phyloP scores from a whole-genome alignment of 2,329 filamentous ascomycete species.

The Elsinoe fawcettii region DNA sequence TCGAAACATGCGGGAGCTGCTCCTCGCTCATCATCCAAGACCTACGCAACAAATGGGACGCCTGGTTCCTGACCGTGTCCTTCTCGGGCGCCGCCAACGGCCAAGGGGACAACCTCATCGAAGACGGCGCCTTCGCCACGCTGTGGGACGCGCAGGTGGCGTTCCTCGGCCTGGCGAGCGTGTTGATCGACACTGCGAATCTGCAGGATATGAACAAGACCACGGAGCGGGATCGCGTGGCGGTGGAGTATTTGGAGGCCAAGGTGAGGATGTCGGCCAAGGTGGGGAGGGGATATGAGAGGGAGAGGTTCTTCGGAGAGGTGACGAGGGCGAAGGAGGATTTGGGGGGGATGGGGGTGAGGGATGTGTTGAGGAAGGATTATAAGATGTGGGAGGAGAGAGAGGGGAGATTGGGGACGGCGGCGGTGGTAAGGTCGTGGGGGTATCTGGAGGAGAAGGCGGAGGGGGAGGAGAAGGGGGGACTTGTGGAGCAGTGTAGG shows the following conservation, averaged over 20 bases:
- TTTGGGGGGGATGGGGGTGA: constrained; percentile 51
- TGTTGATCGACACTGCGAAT: constrained; percentile 66
- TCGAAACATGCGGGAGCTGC: constrained; percentile 65
- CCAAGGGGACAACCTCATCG: constrained; percentile 33
- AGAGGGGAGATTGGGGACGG: constrained; percentile 55
- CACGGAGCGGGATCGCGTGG: constrained; percentile 51
- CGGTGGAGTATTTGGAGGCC: constrained; percentile 52
- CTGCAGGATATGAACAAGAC: constrained; percentile 55
- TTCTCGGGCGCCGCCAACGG: constrained; percentile 32
- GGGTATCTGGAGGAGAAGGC: constrained; percentile 52
- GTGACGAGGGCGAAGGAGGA: constrained; percentile 61
- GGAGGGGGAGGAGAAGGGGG: constrained; percentile 30
- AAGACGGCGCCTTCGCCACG: constrained; percentile 31
- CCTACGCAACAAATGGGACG: constrained; percentile 51
- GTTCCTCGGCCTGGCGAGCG: constrained; percentile 58
- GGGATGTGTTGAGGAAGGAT: constrained; percentile 69
- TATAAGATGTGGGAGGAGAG: constrained; percentile 70
- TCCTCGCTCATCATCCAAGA: constrained; percentile 60
- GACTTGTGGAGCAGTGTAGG: constrained; percentile 44
- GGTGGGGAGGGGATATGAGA: constrained; percentile 41
- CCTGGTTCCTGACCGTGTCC: constrained; percentile 16
- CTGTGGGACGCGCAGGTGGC: constrained; percentile 54
- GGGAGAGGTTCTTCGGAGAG: constrained; percentile 50
- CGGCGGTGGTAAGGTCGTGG: constrained; percentile 56
- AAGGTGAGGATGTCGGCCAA: constrained; percentile 37